A percentile compares a stretch with the other conserved stretches of the same genome.
These are phyloP conservation scores for Dianthus caryophyllus DNA, from an alignment of 148 eudicot species.

Conservation along the genomic window DNA sequence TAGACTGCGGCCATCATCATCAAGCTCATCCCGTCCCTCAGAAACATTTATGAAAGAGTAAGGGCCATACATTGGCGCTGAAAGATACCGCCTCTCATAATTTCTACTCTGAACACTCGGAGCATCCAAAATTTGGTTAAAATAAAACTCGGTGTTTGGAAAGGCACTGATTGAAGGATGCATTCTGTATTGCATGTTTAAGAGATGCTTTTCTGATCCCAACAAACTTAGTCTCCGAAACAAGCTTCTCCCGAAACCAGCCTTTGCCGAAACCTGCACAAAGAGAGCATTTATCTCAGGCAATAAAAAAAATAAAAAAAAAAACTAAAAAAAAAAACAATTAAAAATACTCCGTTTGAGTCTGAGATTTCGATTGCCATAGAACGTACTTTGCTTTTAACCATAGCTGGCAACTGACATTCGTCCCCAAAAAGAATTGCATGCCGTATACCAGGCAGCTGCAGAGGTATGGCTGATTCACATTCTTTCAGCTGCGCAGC, in stretches of 20 bases:
- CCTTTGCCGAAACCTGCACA: conserved; percentile 37
- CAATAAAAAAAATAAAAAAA: not conserved
- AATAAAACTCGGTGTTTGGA: conserved; percentile 34
- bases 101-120: conserved; percentile 23
- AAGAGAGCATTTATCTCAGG: not conserved
- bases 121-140: conserved; percentile 30
- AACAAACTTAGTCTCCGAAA: conserved; percentile 49
- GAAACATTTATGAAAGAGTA: conserved; percentile 37
- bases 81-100: conserved; percentile 24
- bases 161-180: conserved; percentile 63
- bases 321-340: no score
- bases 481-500: conserved; percentile 68
- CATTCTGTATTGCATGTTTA: conserved; percentile 64
- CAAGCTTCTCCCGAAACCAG: conserved; percentile 61
- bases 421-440: conserved; percentile 64
- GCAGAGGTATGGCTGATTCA: conserved; percentile 55
- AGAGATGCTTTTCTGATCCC: conserved; percentile 51
- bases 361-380: not conserved
- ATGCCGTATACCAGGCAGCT: conserved; percentile 46
- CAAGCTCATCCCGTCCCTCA: conserved; percentile 33
- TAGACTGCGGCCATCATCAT: conserved; percentile 21
- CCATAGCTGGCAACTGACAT: conserved; percentile 52
- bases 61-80: conserved; percentile 30
- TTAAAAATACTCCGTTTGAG: no score
- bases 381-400: conserved; percentile 46